These are phyloP conservation scores for Hordeum pubiflorum DNA, from an alignment of 202 grass and related monocot species.

Conservation along the genomic window DNA sequence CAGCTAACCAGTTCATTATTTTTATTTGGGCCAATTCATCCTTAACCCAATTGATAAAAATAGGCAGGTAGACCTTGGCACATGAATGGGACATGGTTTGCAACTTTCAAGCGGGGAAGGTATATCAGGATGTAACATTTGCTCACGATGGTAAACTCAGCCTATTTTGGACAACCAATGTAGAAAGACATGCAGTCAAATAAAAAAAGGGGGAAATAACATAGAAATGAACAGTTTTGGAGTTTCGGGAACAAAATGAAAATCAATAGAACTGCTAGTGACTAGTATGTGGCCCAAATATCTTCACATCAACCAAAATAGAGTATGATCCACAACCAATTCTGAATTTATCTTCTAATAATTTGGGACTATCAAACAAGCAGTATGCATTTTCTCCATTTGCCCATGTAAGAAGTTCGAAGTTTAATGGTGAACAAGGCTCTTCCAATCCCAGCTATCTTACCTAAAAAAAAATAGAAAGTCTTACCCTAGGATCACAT, in stretches of 20 bases:
- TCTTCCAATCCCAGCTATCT: not conserved
- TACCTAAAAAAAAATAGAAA: not conserved
- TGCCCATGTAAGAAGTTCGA: not conserved
- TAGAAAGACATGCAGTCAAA: not conserved
- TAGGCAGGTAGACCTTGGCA: not conserved
- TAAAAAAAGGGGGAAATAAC: not conserved
- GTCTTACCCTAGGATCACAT: not conserved
- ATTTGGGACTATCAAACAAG: not conserved
- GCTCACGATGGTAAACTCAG: not conserved
- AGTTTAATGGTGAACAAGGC: not conserved
- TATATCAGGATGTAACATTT: not conserved
- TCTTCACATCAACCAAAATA: not conserved
- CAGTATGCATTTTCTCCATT: not conserved
- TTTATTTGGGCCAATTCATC: not conserved
- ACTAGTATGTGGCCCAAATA: not conserved
- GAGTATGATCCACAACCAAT: not conserved
- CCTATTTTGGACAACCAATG: not conserved
- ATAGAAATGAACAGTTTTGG: not conserved
- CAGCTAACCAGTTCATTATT: not conserved
- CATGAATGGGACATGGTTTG: not conserved
- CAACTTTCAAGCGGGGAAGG: not conserved
- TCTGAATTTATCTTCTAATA: not conserved
- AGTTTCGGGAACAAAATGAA: not conserved
- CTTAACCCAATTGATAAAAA: not conserved
- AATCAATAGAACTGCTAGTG: not conserved